phyloP scores from a whole-genome alignment of 1,284 basidiomycete genomes.

The Thecaphora thlaspeos region DNA sequence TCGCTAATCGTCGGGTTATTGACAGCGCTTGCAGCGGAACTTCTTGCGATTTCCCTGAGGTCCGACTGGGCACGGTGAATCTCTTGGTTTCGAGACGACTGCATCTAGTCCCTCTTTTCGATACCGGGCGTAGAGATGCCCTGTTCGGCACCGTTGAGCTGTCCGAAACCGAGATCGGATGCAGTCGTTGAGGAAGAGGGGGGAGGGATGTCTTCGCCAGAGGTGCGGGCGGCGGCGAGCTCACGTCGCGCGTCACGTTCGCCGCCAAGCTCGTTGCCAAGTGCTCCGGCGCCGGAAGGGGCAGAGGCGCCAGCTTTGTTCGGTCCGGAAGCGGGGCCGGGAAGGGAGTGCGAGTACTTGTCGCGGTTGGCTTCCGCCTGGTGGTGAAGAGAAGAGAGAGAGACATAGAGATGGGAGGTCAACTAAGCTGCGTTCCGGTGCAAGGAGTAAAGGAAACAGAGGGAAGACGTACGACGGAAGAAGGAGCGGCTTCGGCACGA shows the following conservation, averaged over 20 bases:
- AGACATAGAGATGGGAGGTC: background rate
- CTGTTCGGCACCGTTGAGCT: conserved; percentile 33
- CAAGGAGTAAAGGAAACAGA: too few species aligned
- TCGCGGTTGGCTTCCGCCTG: conserved; percentile 23
- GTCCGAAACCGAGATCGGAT: conserved; percentile 13
- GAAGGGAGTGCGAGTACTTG: conserved; percentile 13
- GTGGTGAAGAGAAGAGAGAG: background rate
- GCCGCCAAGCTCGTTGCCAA: conserved; percentile 24
- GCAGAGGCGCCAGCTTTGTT: conserved; percentile 21
- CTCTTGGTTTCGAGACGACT: conserved; percentile 13
- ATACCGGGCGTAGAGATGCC: conserved; percentile 20
- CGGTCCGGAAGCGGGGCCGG: conserved; percentile 22
- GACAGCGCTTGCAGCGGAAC: too few species aligned
- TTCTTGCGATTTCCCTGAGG: conserved; percentile 17
- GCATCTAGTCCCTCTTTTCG: conserved; percentile 25
- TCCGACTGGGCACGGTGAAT: conserved; percentile 9
- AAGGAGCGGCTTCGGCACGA: conserved; percentile 25
- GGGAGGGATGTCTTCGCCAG: conserved; percentile 18
- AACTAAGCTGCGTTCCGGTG: too few species aligned
- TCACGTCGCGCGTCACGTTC: conserved; percentile 25
- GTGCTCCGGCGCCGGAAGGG: conserved; percentile 10
- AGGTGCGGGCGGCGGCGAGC: conserved; percentile 9
- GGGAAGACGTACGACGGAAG: conserved; percentile 17
- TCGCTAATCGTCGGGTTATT: background rate
- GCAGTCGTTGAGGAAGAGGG: conserved; percentile 2